phyloP scores from a whole-genome alignment of 805 yeast genomes.

The Saccharomyces kudriavzevii region DNA sequence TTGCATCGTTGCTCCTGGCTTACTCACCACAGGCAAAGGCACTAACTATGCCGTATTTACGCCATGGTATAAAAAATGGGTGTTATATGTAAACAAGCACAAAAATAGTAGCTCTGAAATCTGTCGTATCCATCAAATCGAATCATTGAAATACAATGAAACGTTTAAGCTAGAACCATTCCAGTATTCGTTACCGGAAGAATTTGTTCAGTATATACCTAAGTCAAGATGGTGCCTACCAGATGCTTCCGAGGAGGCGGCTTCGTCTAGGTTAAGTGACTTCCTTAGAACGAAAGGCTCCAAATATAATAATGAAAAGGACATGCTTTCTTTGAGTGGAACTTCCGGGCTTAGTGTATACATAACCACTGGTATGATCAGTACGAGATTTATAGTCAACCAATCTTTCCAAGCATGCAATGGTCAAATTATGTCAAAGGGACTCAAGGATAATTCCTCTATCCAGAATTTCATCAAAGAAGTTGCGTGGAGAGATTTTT shows the following conservation, averaged over 20 bases:
- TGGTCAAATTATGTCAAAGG: constrained; percentile 14
- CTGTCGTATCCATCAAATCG: neutral
- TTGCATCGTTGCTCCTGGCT: constrained; percentile 38
- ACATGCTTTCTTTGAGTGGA: constrained; percentile 12
- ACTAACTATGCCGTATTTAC: constrained; percentile 40
- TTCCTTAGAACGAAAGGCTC: constrained; percentile 11
- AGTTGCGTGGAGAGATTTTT: constrained; percentile 53
- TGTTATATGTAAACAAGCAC: constrained; percentile 21
- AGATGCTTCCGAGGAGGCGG: constrained; percentile 16
- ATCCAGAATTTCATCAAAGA: constrained; percentile 42
- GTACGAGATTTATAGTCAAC: constrained; percentile 35
- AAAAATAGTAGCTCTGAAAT: neutral
- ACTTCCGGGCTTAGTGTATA: constrained; percentile 40
- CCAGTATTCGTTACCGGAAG: constrained; percentile 14
- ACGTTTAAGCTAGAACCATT: constrained; percentile 6
- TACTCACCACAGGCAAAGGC: constrained; percentile 35
- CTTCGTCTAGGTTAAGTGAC: constrained; percentile 10
- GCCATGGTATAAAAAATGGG: constrained; percentile 43
- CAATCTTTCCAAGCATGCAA: constrained; percentile 23
- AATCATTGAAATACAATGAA: constrained; percentile 4
- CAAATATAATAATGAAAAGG: constrained; percentile 14
- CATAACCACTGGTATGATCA: constrained; percentile 40
- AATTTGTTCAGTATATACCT: constrained; percentile 14
- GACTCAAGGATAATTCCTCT: constrained; percentile 30
- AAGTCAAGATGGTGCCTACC: constrained; percentile 7